Evolutionary conservation across 352 stramenopile genomes (phyloP), one percentile per base, ranked within the genome.

Genomic region (Phytopythium boreale): DNA sequence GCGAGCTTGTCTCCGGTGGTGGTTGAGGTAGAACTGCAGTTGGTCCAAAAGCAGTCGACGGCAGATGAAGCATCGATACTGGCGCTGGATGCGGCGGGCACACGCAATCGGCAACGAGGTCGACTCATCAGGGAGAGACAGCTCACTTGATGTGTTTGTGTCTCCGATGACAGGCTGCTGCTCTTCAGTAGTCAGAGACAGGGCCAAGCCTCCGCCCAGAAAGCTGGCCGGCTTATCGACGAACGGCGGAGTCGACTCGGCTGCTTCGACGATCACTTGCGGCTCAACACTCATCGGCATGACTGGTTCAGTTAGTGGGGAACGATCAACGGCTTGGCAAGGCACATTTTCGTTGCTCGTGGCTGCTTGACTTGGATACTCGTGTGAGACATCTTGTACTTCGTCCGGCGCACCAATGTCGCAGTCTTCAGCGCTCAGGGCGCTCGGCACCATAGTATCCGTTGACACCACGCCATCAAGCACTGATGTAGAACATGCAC

Each of bases 41-140:
- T 84, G 74, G 22, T 80, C 76, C 11, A 69, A 22, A 37, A 84
- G 46, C 2, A 80, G 29, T 50, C 71, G 66, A 6, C 76, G 69
- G 6, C 62, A 63, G 15, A 63, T 39, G 59, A 77, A 80, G 29
- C 63, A 70, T 49, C 71, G 74, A 57, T 82, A 84, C 44, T 80
- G 76, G 4, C 50, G 56, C 69, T 82, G 74, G 26, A 84, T 80
- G 20, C 66, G 68, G 24, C 37, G 10, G 0, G 41, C 56, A 46
- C 22, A 15, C 4, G 29, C 55, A 2, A 1, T 49, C 31, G 5
- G n/a, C 15, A 31, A 50, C 8, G 37, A 44, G 50, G 44, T 27
- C n/a, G 55, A 26, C 3, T 56, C 49, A 36, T 60, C 26, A 22
- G 59, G 19, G 20, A 5, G 43, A 26, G n/a, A 12, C 12, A 57